Conservation (phyloP, 352 stramenopile species). For the Pythium utonaiense region DNA sequence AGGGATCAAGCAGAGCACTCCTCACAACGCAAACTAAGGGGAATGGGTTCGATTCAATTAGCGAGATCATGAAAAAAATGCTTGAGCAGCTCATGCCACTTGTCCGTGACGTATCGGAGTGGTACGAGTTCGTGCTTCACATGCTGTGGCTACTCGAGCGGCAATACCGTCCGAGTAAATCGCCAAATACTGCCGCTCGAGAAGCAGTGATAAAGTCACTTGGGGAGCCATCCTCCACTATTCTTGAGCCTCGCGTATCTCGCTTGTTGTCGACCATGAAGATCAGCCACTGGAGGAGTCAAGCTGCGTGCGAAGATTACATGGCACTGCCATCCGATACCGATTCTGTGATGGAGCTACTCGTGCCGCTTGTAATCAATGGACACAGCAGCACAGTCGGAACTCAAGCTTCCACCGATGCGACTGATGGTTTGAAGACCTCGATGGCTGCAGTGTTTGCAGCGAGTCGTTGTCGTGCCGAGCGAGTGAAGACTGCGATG, state of each 20-base stretch:
- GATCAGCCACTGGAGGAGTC: slow-evolving; percentile 8
- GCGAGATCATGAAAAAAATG: slow-evolving; percentile 23
- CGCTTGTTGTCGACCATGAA: slow-evolving; percentile 10
- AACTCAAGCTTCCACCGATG: background rate
- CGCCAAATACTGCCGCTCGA: background rate
- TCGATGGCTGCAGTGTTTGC: slow-evolving; percentile 7
- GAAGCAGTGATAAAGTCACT: background rate
- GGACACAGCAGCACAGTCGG: background rate
- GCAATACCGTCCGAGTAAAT: background rate
- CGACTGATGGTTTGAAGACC: background rate
- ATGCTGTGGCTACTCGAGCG: slow-evolving; percentile 18
- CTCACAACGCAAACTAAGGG: background rate
- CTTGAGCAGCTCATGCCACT: slow-evolving; percentile 22
- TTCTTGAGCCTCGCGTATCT: background rate
- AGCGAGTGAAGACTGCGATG: slow-evolving; percentile 14
- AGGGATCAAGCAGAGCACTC: slow-evolving; percentile 1
- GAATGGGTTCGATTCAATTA: slow-evolving; percentile 14
- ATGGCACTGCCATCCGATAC: background rate
- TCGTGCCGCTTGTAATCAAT: slow-evolving; percentile 16
- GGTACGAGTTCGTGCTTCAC: slow-evolving; percentile 22
- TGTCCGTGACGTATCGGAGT: slow-evolving; percentile 10
- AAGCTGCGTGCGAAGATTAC: slow-evolving; percentile 10
- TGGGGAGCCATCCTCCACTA: background rate
- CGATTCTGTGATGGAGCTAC: background rate
- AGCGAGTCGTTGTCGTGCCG: slow-evolving; percentile 7